Percentiles rank a stretch among this genome's conserved stretches.
Conservation (phyloP, 176 grass and related monocot species). For the Thinopyrum elongatum region DNA sequence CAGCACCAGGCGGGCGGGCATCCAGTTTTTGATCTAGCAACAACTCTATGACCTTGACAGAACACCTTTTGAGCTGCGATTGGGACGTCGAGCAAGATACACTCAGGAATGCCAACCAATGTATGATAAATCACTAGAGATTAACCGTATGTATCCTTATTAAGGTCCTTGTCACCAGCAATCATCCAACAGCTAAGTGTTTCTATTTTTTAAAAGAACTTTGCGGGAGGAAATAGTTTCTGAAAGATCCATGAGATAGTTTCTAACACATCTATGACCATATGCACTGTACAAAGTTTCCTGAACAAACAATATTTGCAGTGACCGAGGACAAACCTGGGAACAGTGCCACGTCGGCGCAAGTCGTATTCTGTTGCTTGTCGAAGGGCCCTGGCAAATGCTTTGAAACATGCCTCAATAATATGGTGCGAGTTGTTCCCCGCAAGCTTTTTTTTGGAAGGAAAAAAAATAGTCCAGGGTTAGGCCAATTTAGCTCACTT, state of each 20-base stretch:
- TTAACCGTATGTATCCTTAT: neutral
- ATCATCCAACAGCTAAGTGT: neutral
- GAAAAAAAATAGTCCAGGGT: neutral
- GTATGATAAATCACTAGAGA: neutral
- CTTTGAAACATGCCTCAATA: constrained; percentile 87
- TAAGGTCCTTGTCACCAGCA: neutral
- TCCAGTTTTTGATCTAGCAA: neutral
- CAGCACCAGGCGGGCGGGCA: neutral
- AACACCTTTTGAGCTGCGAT: constrained; percentile 85
- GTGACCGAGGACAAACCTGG: constrained; percentile 49
- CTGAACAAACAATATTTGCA: constrained; percentile 24
- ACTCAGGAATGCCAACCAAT: neutral
- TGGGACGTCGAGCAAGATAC: neutral
- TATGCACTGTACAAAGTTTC: neutral
- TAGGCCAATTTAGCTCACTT: neutral
- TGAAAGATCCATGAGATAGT: neutral
- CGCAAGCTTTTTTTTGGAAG: constrained; percentile 56
- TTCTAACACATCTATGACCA: neutral
- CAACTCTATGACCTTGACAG: constrained; percentile 59
- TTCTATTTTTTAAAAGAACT: neutral
- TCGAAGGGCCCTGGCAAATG: constrained; percentile 94
- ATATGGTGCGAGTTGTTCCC: constrained; percentile 92
- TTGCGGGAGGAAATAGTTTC: neutral
- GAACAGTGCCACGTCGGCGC: constrained; percentile 55
- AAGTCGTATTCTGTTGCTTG: constrained; percentile 86